phyloP scores from a whole-genome alignment of 2,329 filamentous ascomycete genomes.

The Alternaria sp. region DNA sequence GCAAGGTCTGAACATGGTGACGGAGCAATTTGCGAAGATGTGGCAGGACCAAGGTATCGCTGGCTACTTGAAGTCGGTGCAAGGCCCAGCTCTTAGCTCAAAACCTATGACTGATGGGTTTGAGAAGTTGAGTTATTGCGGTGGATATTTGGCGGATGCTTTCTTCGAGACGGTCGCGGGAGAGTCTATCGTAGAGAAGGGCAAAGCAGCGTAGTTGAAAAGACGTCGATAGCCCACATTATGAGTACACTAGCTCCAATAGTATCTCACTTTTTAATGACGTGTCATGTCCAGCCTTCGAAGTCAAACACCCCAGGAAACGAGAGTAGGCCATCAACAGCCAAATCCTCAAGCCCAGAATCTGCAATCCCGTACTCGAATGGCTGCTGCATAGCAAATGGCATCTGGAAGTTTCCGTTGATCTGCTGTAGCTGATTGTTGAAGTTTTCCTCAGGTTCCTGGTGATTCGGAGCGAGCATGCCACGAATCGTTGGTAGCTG shows the following conservation, averaged over 20 bases:
- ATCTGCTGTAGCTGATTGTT: not conserved
- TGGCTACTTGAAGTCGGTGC: conserved; percentile 41
- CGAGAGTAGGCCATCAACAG: conserved; percentile 13
- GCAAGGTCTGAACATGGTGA: conserved; percentile 45
- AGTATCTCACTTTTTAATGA: too few species aligned
- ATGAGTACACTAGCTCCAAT: not conserved
- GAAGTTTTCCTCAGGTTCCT: not conserved
- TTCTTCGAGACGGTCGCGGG: conserved; percentile 47
- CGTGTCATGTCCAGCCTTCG: conserved; percentile 5
- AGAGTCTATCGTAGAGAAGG: conserved; percentile 23
- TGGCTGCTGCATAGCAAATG: conserved; percentile 16
- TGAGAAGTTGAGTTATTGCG: conserved; percentile 47
- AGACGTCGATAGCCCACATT: not conserved
- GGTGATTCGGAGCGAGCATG: conserved; percentile 2
- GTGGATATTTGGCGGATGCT: conserved; percentile 47
- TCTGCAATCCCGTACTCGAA: conserved; percentile 3
- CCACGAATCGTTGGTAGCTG: conserved; percentile 9
- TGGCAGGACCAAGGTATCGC: conserved; percentile 48
- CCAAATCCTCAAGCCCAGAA: conserved; percentile 5
- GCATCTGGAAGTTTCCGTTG: conserved; percentile 16
- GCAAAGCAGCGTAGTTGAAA: not conserved
- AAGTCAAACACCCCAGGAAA: conserved; percentile 22
- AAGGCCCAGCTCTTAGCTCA: conserved; percentile 31
- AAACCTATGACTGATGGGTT: conserved; percentile 45
- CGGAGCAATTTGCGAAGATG: conserved; percentile 43